Evolutionary conservation across 2,329 filamentous ascomycete genomes (phyloP).

Genomic region (Podosphaera fusca): DNA sequence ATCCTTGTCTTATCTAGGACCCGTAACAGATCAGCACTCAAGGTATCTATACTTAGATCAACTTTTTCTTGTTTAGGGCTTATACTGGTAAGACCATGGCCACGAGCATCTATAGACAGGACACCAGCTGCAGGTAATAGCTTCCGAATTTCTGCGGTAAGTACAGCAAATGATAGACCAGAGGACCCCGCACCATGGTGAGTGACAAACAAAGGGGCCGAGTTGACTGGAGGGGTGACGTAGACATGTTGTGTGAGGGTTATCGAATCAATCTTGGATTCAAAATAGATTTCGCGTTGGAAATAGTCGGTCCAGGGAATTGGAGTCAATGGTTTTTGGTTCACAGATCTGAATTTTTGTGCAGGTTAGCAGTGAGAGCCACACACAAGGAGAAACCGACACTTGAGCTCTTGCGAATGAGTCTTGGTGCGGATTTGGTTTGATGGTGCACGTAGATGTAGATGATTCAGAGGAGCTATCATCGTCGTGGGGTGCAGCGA

Average conservation of each 20-base stretch:
- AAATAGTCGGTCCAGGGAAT: constrained; percentile 72
- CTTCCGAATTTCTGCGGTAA: constrained; percentile 55
- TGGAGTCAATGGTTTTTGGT: constrained; percentile 14
- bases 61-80: constrained; percentile 18
- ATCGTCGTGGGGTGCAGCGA: constrained; percentile 28
- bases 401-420: constrained; percentile 49
- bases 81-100: constrained; percentile 54
- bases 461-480: constrained; percentile 50
- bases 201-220: constrained; percentile 68
- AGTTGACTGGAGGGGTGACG: constrained; percentile 51
- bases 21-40: constrained; percentile 48
- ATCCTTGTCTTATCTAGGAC: constrained; percentile 44
- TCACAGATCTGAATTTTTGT: constrained; percentile 10
- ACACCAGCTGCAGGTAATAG: constrained; percentile 60
- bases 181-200: constrained; percentile 92
- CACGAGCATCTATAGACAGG: constrained; percentile 64
- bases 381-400: constrained; percentile 20
- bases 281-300: constrained; percentile 61
- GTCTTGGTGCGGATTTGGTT: constrained; percentile 50
- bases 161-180: constrained; percentile 70
- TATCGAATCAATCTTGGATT: constrained; percentile 20
- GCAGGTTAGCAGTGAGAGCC: constrained; percentile 3
- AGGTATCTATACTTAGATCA: constrained; percentile 49
- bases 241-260: constrained; percentile 61
- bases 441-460: constrained; percentile 79